These are phyloP conservation scores for Picochlorum sp. DNA, from an alignment of 139 green algal genomes.

Conservation along the genomic window DNA sequence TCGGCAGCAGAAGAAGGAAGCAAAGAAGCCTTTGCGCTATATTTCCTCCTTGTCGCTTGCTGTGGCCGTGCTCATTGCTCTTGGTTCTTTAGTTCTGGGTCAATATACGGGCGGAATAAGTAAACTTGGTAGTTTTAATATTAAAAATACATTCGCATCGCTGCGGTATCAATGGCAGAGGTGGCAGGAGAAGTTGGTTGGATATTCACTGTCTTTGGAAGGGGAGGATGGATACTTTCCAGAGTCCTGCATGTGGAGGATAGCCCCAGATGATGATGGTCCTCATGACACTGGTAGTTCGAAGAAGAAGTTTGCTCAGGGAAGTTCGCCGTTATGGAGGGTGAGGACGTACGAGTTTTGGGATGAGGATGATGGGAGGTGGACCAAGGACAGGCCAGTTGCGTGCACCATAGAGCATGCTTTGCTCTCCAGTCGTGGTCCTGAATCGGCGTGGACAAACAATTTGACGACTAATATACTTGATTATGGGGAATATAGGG, in stretches of 20 bases:
- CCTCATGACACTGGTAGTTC: background rate
- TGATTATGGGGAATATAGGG: constrained; percentile 33
- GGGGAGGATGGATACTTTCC: constrained; percentile 48
- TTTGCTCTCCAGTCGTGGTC: too few species aligned
- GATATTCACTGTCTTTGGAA: background rate
- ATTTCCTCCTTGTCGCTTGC: too few species aligned
- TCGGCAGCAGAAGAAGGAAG: too few species aligned
- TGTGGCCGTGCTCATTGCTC: too few species aligned
- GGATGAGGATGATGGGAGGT: constrained; percentile 27
- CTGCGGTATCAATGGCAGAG: background rate
- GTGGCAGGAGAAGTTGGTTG: background rate
- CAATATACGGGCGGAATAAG: too few species aligned
- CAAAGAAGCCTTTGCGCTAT: too few species aligned
- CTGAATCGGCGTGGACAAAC: too few species aligned
- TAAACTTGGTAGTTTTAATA: too few species aligned
- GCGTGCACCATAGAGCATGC: constrained; percentile 34
- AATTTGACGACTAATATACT: constrained; percentile 36
- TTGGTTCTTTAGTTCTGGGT: too few species aligned
- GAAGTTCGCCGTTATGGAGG: constrained; percentile 15
- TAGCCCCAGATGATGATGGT: too few species aligned
- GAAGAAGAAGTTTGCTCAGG: background rate
- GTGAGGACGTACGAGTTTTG: constrained; percentile 56
- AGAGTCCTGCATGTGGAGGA: constrained; percentile 56
- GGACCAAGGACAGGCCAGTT: constrained; percentile 34
- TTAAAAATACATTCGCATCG: too few species aligned